A percentile compares a stretch with the other conserved stretches of the same genome.
phyloP scores from a whole-genome alignment of 257 asterid genomes.

The Solanum sparsipilum region DNA sequence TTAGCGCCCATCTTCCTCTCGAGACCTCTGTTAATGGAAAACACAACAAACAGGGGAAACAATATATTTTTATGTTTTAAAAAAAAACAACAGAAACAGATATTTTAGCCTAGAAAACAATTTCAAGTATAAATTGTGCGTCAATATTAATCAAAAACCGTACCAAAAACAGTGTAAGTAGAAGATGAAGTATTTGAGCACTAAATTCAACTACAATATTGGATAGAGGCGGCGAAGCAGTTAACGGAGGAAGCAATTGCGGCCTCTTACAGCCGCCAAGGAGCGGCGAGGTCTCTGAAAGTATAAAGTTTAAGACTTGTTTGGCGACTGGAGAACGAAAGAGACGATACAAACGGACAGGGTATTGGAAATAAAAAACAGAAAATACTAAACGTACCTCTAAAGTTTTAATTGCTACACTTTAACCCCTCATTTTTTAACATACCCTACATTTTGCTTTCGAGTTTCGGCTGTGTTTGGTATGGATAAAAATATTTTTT shows the following conservation, averaged over 20 bases:
- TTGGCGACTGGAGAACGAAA: not conserved
- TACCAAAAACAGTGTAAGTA: not conserved
- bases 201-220: not conserved
- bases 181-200: not conserved
- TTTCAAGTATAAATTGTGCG: not conserved
- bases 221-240: not conserved
- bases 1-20: constrained; percentile 18
- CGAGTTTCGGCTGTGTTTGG: not conserved
- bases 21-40: not conserved
- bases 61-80: no score
- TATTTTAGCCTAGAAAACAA: not conserved
- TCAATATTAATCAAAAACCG: not conserved
- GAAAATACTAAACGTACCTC: not conserved
- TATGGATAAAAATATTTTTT: not conserved
- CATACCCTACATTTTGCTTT: not conserved
- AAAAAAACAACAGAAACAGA: not conserved
- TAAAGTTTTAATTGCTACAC: not conserved
- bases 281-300: not conserved
- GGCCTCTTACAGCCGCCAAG: not conserved
- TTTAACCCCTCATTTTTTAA: not conserved
- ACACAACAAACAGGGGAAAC: not conserved
- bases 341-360: no score
- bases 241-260: not conserved
- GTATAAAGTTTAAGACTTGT: not conserved
- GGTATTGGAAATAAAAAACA: not conserved